Conservation (phyloP, 2,329 filamentous ascomycete genomes). For the Aspergillus jensenii region DNA sequence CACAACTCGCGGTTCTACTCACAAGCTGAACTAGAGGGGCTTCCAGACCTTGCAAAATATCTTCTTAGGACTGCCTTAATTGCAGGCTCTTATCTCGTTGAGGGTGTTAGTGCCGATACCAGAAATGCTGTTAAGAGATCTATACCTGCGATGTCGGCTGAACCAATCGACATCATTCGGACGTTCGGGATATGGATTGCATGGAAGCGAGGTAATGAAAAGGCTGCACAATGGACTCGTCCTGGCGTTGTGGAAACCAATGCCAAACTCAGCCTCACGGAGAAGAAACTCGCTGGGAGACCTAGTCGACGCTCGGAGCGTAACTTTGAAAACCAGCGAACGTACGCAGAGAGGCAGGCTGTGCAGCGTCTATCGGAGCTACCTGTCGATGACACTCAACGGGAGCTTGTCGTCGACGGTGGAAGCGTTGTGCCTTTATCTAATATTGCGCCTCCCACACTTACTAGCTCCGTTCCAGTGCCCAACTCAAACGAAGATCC, state of each 20-base stretch:
- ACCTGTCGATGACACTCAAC: slow-evolving; percentile 16
- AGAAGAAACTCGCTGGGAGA: slow-evolving; percentile 57
- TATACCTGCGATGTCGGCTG: slow-evolving; percentile 62
- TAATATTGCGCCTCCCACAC: slow-evolving; percentile 25
- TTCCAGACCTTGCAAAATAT: slow-evolving; percentile 60
- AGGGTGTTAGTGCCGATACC: slow-evolving; percentile 59
- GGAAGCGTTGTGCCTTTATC: slow-evolving; percentile 22
- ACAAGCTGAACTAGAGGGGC: slow-evolving; percentile 61
- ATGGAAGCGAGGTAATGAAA: slow-evolving; percentile 67
- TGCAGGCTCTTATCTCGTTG: slow-evolving; percentile 57
- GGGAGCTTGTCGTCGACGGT: slow-evolving; percentile 13
- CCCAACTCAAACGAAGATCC: slow-evolving; percentile 27
- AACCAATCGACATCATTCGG: slow-evolving; percentile 60
- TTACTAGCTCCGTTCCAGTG: slow-evolving; percentile 17
- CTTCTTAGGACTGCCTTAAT: slow-evolving; percentile 64
- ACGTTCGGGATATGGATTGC: slow-evolving; percentile 65
- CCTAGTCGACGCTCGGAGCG: slow-evolving; percentile 58
- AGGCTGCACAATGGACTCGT: slow-evolving; percentile 61
- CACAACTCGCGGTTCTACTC: slow-evolving; percentile 63
- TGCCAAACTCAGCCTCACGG: slow-evolving; percentile 46
- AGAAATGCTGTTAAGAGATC: slow-evolving; percentile 61
- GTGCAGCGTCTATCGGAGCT: slow-evolving; percentile 37
- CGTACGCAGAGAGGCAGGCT: slow-evolving; percentile 40
- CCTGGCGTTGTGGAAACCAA: slow-evolving; percentile 56
- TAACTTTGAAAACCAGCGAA: slow-evolving; percentile 46